Base-by-base conservation (phyloP, 495 filamentous ascomycete species). In the Talaromyces stipitatus region DNA sequence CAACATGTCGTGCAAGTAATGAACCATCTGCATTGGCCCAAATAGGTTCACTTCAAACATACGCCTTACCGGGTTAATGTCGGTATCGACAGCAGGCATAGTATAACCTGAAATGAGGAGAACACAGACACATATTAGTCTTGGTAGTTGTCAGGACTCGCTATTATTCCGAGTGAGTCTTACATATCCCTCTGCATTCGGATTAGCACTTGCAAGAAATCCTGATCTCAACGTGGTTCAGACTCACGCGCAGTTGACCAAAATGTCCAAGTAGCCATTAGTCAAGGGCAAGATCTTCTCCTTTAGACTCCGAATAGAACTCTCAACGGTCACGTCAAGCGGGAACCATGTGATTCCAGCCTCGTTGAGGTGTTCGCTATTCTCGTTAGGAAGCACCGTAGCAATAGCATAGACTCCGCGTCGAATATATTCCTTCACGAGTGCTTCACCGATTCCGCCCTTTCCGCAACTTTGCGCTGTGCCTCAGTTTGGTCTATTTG, bases 41-140 rank as follows among this genome's bases (percentile, higher is more conserved):
- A 71, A 68, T 9, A 71, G 58, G 29, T 71, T 71, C n/a, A 71
- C 66, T 2, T 29, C 60, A 32, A 66, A 71, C 69, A 71, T 71
- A 10, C 56, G 55, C 36, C 68, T 36, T 0, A 67, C 64, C 0
- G 28, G 28, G 2, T 1, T 6, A 5, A 68, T 56, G 14, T 71
- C 65, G 0, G 67, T 68, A 50, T 71, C 69, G 2, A 60, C 61
- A 0, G 63, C 65, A 2, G 69, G 57, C 69, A 71, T 71, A 0
- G 64, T 70, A 36, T 71, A 71, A 11, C 33, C 11, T 38, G 14
- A 29, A 29, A 8, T 29, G 4, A 29, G n/a, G n/a, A n/a, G n/a
- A n/a, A n/a, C n/a, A n/a, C n/a, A n/a, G n/a, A n/a, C n/a, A n/a
- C n/a, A n/a, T n/a, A n/a, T n/a, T n/a, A n/a, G n/a, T n/a, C n/a